Evolutionary conservation across 352 stramenopile genomes (phyloP), one percentile per base, ranked within the genome.

Genomic region (Paralagenidium karlingii): DNA sequence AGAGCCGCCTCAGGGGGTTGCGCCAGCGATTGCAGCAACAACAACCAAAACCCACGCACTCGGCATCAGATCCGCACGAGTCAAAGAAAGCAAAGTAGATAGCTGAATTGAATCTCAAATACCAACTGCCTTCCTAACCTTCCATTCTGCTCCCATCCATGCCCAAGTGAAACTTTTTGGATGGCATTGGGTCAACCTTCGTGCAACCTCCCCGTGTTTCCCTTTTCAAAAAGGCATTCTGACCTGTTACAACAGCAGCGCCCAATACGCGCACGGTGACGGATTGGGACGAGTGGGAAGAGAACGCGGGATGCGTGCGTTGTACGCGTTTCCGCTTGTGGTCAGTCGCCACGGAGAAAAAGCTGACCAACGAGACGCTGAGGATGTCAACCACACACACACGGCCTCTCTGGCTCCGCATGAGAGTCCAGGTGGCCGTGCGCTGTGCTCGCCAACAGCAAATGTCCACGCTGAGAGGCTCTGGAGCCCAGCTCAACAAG

Each of bases 131-230:
- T 22, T 26, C 41, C 27, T 16, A 16, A 19, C 24, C 32, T 24
- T 55, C 46, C 22, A 26, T 16, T 8, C 5, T 7, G 5, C 19
- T 56, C 51, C 34, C 45, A 43, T 31, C 25, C 24, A 10, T 5
- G 20, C 20, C 38, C 11, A 8, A 38, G 11, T 38, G 10, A 21
- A 21, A 21, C 11, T 18, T 20, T 18, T 18, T 20, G 11, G 33
- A 18, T 10, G 9, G 42, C 39, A 2, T 55, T 58, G 39, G 21
- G 30, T 29, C 45, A 54, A 68, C 51, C 34, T 67, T 60, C 40
- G 30, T n/a, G 43, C 47, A 49, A 68, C 58, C 24, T 55, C 50
- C 22, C n/a, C n/a, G n/a, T n/a, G n/a, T 24, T 38, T 32, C 37
- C 49, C 47, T 24, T 49, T 44, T 24, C 22, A 16, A 48, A 53